A percentile compares a stretch with the other conserved stretches of the same genome.
Conservation (phyloP, 129 eudicot species). For the Dittrichia graveolens region DNA sequence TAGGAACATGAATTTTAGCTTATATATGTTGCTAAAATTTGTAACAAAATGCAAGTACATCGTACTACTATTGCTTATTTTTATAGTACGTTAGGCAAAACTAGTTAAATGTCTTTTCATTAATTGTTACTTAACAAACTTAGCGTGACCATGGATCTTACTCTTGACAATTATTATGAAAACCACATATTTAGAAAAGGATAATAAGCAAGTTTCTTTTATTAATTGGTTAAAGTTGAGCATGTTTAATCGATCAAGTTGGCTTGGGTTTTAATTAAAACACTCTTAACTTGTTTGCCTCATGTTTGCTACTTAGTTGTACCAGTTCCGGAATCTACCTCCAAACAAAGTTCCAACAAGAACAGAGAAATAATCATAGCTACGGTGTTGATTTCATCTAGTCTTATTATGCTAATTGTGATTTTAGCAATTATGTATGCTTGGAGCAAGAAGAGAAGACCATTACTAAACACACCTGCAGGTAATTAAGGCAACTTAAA, state of each 20-base stretch:
- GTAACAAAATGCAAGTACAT: no score
- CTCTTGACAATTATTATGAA: no score
- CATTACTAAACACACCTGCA: neutral
- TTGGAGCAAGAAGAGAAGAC: constrained; percentile 15
- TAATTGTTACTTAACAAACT: no score
- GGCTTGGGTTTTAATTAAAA: neutral
- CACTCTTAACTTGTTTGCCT: neutral
- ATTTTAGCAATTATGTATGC: constrained; percentile 2
- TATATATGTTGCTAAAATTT: no score
- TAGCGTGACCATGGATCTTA: no score
- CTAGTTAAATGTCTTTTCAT: no score
- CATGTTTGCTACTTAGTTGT: neutral
- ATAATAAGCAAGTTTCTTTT: no score
- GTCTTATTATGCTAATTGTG: constrained; percentile 23
- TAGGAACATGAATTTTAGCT: no score
- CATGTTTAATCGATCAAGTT: neutral
- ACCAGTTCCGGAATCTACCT: neutral
- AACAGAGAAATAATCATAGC: constrained; percentile 2
- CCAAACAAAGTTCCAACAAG: constrained; percentile 10
- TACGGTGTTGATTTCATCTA: constrained; percentile 1
- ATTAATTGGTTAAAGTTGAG: no score
- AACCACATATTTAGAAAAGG: no score
- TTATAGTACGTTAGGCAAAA: no score
- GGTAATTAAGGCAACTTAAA: neutral
- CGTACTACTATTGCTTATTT: no score